Conservation (phyloP, 2,329 filamentous ascomycete species). For the Beauveria scarabaeidicola region DNA sequence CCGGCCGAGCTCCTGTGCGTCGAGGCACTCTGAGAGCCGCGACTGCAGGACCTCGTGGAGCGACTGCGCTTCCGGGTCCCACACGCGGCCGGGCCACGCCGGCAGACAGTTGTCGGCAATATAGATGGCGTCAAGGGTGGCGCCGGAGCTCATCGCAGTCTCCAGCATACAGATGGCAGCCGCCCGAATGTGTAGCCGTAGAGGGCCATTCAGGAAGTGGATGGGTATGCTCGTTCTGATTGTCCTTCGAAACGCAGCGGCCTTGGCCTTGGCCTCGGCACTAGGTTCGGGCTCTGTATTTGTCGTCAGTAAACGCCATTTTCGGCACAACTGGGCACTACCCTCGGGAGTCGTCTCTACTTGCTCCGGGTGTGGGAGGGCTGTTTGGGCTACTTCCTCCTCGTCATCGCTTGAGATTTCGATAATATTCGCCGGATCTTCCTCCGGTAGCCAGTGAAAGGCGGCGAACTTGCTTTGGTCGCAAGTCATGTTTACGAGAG, state of each 20-base stretch:
- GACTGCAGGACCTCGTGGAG: constrained; percentile 21
- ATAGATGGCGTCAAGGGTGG: constrained; percentile 15
- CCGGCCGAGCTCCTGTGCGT: constrained; percentile 14
- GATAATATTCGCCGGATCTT: neutral
- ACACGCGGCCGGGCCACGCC: constrained; percentile 18
- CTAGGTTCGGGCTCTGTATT: neutral
- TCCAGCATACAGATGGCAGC: constrained; percentile 18
- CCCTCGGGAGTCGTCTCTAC: neutral
- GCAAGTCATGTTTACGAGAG: neutral
- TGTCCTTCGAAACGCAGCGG: neutral
- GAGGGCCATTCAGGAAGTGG: neutral
- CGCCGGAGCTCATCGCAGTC: constrained; percentile 14
- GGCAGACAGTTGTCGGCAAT: constrained; percentile 24
- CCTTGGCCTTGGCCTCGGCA: neutral
- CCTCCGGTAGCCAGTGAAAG: neutral
- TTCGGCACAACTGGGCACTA: neutral
- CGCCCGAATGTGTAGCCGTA: constrained; percentile 5
- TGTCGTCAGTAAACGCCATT: neutral
- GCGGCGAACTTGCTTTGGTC: neutral
- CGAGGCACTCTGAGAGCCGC: constrained; percentile 15
- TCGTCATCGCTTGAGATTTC: constrained; percentile 8
- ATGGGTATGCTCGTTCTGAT: neutral
- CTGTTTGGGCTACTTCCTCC: neutral
- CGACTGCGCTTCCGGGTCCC: constrained; percentile 18
- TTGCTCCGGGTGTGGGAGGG: neutral